Base-by-base conservation (phyloP, 2,329 filamentous ascomycete species). In the Pseudocercospora vitis region DNA sequence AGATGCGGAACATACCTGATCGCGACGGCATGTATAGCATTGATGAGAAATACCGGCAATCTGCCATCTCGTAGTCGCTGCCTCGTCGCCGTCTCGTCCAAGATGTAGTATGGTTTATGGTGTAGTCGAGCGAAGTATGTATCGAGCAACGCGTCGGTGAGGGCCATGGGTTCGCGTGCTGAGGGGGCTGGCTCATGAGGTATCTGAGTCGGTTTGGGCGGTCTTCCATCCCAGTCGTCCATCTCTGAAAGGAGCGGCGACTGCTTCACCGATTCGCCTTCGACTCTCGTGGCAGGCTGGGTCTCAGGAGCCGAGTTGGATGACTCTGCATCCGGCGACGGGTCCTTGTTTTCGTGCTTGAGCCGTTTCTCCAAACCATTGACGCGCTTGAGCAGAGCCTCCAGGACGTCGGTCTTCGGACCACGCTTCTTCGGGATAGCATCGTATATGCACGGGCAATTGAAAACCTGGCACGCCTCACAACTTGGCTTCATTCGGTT, bases 371-470 rank as follows among this genome's bases (percentile, higher is more conserved):
- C 89, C 47, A 95, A 76, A 1, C 89, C 89, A 69, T 95, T 90
- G 2, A 95, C 89, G 49, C 90, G 81, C 71, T 92, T 95, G 55
- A 95, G 68, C 7, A 95, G 75, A 1, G 90, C 89, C 70, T 95
- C 90, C 26, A 95, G 76, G 3, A 95, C 88, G 69, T 95, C 90
- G 23, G 89, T 95, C 73, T 95, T 95, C 2, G 90, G 90, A 0
- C 90, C 90, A 69, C 90, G 81, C 71, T 95, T 95, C 74, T 95
- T 95, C 0, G 90, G 90, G 14, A 94, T 83, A 21, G 90, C 90
- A 76, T 95, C 90, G 72, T 95, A 95, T 55, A 95, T 80, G 74
- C 90, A 95, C 26, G 87, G 83, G 69, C 88, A 92, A 67, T 92
- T 88, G 66, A 95, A 95, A 52, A 94, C 86, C 71, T 90, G 88